Conservation (phyloP, 352 stramenopile genomes). For the Chrysophaeum taylorii region DNA sequence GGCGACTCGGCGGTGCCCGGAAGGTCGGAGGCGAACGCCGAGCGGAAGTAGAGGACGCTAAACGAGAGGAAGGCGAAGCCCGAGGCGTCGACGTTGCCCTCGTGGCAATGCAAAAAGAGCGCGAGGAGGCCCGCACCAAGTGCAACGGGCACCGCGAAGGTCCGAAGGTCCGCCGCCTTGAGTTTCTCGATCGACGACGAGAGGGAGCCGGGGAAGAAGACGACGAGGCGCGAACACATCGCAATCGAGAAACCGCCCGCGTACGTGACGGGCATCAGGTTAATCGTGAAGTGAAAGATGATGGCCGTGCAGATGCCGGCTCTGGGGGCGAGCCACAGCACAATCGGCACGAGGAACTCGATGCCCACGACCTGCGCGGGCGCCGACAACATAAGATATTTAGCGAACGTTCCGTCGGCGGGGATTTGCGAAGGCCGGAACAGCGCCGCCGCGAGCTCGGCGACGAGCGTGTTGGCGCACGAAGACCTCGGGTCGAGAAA, state of each 20-base stretch:
- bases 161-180: not conserved
- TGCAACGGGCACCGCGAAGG: too few species aligned
- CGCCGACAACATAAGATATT: not conserved
- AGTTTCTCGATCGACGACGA: too few species aligned
- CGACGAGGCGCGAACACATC: not conserved
- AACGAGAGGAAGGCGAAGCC: slow-evolving; percentile 1
- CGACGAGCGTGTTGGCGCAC: slow-evolving; percentile 4
- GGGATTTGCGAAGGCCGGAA: not conserved
- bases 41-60: not conserved
- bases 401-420: not conserved
- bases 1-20: not conserved
- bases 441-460: slow-evolving; percentile 9
- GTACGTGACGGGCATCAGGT: slow-evolving; percentile 12
- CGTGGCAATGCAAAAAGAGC: not conserved
- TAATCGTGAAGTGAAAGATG: slow-evolving; percentile 4
- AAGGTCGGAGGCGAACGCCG: not conserved
- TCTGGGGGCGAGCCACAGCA: not conserved
- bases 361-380: slow-evolving; percentile 1
- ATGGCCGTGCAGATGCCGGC: not conserved
- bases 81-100: not conserved
- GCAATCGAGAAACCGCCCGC: slow-evolving; percentile 8
- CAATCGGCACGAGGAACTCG: slow-evolving; percentile 1
- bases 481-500: not conserved
- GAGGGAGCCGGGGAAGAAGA: not conserved
- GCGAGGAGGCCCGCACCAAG: not conserved